Evolutionary conservation across 345 rosid species (phyloP), one percentile per base, ranked within the genome.

Genomic region (Citrus maxima): DNA sequence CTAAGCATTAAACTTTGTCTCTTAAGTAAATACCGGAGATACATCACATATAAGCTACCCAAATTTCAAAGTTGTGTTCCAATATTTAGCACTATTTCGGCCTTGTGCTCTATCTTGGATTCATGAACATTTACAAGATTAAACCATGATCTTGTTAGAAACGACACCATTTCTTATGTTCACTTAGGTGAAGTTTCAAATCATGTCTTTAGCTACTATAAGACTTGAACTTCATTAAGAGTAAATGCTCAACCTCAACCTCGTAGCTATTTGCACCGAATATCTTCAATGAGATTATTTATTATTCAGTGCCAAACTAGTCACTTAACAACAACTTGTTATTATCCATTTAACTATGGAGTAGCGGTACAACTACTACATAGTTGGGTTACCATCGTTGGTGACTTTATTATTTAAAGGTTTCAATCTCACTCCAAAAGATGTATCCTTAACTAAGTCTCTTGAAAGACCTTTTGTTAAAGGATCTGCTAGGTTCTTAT

Each of bases 71-170:
- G 4, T 51, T 54, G 54, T 18, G 34, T n/a, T 73, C 49, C 1
- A 42, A 42, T 42, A 3, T 42, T 10, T 42, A 42, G 14, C 49
- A 42, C 16, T 42, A 10, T 12, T 7, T 13, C 1, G 0, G 14
- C 65, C 66, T 55, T 56, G 14, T 56, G 49, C 64, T 58, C 1
- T 0, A n/a, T 73, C 22, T 42, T 73, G 6, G 13, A n/a, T n/a
- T 73, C 54, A 73, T 58, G 24, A 70, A 37, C 19, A 73, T 24
- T 58, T 73, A 35, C 51, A 58, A 73, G 66, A 59, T 18, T 58
- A 35, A 73, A 35, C 30, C 28, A 73, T 24, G 14, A 22, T 35
- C 54, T 73, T 56, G 4, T 6, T 24, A 19, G 51, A 73, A 58
- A 14, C 3, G 4, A 0, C 76, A 73, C 21, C 10, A 55, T 46